A percentile compares a stretch with the other conserved stretches of the same genome.
These are phyloP conservation scores for Goffeauzyma gilvescens DNA, from an alignment of 768 basidiomycete genomes.

Conservation along the genomic window DNA sequence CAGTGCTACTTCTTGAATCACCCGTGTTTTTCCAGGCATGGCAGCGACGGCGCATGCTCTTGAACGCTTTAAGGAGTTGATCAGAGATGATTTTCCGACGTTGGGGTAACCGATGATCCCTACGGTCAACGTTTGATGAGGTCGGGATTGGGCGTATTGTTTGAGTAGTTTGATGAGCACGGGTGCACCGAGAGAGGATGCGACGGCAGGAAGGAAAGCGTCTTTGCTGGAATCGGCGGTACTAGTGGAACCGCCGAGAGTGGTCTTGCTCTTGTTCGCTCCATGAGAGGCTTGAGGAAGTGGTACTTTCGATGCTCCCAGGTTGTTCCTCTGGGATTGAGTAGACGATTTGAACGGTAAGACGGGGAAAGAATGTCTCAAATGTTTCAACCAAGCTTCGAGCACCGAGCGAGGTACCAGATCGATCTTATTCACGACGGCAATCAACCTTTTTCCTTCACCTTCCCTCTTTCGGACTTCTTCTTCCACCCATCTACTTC, in stretches of 20 bases:
- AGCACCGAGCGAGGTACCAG: slow-evolving; percentile 75
- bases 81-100: slow-evolving; percentile 33
- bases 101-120: slow-evolving; percentile 34
- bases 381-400: slow-evolving; percentile 69
- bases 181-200: slow-evolving; percentile 34
- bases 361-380: slow-evolving; percentile 82
- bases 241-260: slow-evolving; percentile 35
- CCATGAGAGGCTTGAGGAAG: slow-evolving; percentile 13
- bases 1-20: slow-evolving; percentile 72
- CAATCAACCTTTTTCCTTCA: slow-evolving; percentile 80
- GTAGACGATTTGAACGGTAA: slow-evolving; percentile 74
- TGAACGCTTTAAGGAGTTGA: slow-evolving; percentile 33
- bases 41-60: slow-evolving; percentile 66
- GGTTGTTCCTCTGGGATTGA: slow-evolving; percentile 58
- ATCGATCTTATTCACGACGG: slow-evolving; percentile 93
- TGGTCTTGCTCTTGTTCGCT: too few species aligned
- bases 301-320: slow-evolving; percentile 40
- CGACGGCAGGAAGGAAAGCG: slow-evolving; percentile 21
- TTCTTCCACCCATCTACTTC: slow-evolving; percentile 81
- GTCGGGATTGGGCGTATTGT: slow-evolving; percentile 30
- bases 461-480: slow-evolving; percentile 67
- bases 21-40: slow-evolving; percentile 82
- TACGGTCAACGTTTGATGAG: slow-evolving; percentile 31
- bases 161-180: slow-evolving; percentile 60
- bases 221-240: slow-evolving; percentile 32